Evolutionary conservation across 179 eudicot genomes (phyloP).

Genomic region (Carnegiea gigantea): DNA sequence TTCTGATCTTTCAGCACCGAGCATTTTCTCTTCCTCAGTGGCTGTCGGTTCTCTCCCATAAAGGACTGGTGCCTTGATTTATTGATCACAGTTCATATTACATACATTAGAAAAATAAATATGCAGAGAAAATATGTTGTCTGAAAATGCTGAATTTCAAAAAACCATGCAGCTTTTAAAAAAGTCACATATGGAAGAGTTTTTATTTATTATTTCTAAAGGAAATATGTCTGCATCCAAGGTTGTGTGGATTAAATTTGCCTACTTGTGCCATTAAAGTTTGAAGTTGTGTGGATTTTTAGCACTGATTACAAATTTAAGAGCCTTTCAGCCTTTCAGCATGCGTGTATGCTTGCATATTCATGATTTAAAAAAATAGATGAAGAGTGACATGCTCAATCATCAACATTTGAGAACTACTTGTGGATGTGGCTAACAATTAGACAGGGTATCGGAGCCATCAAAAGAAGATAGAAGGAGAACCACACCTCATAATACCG

Average conservation of each 20-base stretch:
- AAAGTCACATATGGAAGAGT: not conserved
- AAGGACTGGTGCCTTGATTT: constrained; percentile 67
- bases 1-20: constrained; percentile 73
- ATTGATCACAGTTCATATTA: constrained; percentile 20
- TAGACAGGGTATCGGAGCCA: not conserved
- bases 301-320: not conserved
- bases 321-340: not conserved
- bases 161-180: not conserved
- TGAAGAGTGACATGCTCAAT: constrained; percentile 7
- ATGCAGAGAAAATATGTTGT: not conserved
- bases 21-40: constrained; percentile 65
- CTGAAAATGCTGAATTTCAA: not conserved
- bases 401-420: not conserved
- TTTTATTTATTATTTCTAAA: not conserved
- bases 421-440: constrained; percentile 5
- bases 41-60: constrained; percentile 93
- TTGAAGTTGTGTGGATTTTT: not conserved
- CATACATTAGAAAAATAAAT: not conserved
- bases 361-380: not conserved
- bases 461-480: constrained; percentile 17
- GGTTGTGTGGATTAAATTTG: not conserved
- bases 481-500: constrained; percentile 83
- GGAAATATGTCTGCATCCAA: not conserved
- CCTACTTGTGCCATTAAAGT: not conserved
- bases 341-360: constrained; percentile 6